phyloP scores from a whole-genome alignment of 208 protist species.

The Tritrichomonas musculus region DNA sequence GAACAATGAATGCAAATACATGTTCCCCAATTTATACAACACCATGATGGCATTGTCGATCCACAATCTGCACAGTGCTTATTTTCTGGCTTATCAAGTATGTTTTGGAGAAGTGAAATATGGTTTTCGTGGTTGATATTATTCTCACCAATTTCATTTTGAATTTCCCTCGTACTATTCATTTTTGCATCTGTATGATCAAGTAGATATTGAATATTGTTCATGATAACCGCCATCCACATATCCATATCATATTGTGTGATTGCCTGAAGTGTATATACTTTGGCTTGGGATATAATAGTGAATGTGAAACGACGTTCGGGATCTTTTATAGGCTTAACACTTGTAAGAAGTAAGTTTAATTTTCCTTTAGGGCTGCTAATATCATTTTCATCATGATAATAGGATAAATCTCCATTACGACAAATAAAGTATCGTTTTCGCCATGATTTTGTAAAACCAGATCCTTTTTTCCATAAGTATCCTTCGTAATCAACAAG shows the following conservation, averaged over 20 bases:
- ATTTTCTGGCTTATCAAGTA: background rate
- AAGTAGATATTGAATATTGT: constrained; percentile 20
- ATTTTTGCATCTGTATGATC: background rate
- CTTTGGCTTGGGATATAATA: background rate
- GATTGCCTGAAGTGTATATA: background rate
- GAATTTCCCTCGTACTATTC: background rate
- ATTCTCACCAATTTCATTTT: too few species aligned
- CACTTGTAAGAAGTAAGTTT: background rate
- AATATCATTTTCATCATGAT: background rate
- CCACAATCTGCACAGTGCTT: constrained; percentile 16
- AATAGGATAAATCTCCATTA: background rate
- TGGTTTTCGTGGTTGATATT: background rate
- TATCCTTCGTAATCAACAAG: background rate
- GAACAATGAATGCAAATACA: constrained; percentile 36
- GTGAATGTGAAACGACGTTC: background rate
- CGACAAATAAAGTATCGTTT: background rate
- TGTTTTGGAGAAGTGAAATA: background rate
- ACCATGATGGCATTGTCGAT: background rate
- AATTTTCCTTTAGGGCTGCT: background rate
- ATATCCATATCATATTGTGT: background rate
- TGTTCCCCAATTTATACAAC: constrained; percentile 24
- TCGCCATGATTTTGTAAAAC: constrained; percentile 7
- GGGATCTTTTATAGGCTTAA: background rate
- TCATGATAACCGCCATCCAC: constrained; percentile 4
- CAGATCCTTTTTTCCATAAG: background rate